phyloP scores from a whole-genome alignment of 768 basidiomycete genomes.

The Lactifluus subvellereus region DNA sequence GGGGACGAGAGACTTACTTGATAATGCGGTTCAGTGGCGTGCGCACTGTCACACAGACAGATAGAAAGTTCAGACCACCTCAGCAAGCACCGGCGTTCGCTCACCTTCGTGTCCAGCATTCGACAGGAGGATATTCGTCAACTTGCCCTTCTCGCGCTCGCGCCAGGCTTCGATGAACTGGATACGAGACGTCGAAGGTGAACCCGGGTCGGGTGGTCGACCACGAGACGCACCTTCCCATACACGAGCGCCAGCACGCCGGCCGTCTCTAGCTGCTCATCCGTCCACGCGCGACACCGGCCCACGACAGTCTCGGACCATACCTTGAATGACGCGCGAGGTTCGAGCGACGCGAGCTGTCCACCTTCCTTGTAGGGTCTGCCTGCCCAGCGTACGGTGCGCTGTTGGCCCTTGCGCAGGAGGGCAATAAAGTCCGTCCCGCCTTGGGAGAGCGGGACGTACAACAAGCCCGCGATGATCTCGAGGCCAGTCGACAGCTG shows the following conservation, averaged over 20 bases:
- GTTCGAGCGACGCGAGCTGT: conserved; percentile 47
- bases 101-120: conserved; percentile 79
- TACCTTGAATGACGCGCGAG: conserved; percentile 70
- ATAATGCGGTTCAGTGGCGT: conserved; percentile 81
- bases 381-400: conserved; percentile 76
- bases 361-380: conserved; percentile 48
- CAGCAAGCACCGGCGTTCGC: not conserved
- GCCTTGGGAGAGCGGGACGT: not conserved
- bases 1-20: conserved; percentile 42
- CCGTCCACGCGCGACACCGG: conserved; percentile 65
- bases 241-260: conserved; percentile 75
- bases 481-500: conserved; percentile 38
- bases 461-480: conserved; percentile 32
- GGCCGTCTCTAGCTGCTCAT: conserved; percentile 78
- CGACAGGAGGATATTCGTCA: conserved; percentile 67
- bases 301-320: conserved; percentile 75
- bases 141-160: conserved; percentile 69
- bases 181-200: not conserved
- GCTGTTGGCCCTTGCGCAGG: conserved; percentile 50
- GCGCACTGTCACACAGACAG: conserved; percentile 40
- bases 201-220: not conserved
- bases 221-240: conserved; percentile 46
- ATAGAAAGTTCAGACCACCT: not conserved
- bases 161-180: conserved; percentile 85
- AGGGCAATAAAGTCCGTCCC: not conserved